Conservation (phyloP, 352 stramenopile species). For the Phytophthora gonapodyides region DNA sequence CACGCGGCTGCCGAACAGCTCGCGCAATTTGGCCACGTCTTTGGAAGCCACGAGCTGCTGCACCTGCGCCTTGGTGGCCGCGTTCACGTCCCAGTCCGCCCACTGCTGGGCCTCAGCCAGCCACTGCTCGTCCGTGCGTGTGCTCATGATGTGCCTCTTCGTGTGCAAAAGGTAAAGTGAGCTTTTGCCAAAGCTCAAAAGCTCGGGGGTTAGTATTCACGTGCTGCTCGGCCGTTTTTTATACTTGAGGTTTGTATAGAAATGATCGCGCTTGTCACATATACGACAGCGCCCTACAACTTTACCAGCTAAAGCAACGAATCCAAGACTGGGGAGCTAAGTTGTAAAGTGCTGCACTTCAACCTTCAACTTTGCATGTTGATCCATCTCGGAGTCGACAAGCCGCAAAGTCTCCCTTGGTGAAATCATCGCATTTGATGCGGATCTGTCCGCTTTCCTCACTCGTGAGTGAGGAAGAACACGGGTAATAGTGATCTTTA, state of each 20-base stretch:
- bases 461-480: too few relatives aligned
- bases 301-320: not conserved
- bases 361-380: constrained; percentile 35
- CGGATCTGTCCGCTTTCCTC: too few relatives aligned
- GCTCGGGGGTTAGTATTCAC: constrained; percentile 29
- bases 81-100: constrained; percentile 88
- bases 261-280: constrained; percentile 23
- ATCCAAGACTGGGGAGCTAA: not conserved
- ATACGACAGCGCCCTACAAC: constrained; percentile 4
- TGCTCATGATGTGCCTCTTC: constrained; percentile 25
- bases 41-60: constrained; percentile 61
- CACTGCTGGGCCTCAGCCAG: constrained; percentile 73
- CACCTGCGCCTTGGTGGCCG: constrained; percentile 68
- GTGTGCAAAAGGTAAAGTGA: constrained; percentile 28
- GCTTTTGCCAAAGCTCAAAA: not conserved
- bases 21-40: constrained; percentile 54
- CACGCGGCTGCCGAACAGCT: constrained; percentile 83
- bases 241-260: constrained; percentile 38
- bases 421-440: too few relatives aligned
- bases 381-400: too few relatives aligned
- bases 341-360: constrained; percentile 17
- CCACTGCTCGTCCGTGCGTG: constrained; percentile 46
- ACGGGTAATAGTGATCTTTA: too few relatives aligned
- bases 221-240: constrained; percentile 25
- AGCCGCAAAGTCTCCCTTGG: too few relatives aligned